These are phyloP conservation scores for Trichomonas tenax DNA, from an alignment of 208 protist species.

Conservation along the genomic window DNA sequence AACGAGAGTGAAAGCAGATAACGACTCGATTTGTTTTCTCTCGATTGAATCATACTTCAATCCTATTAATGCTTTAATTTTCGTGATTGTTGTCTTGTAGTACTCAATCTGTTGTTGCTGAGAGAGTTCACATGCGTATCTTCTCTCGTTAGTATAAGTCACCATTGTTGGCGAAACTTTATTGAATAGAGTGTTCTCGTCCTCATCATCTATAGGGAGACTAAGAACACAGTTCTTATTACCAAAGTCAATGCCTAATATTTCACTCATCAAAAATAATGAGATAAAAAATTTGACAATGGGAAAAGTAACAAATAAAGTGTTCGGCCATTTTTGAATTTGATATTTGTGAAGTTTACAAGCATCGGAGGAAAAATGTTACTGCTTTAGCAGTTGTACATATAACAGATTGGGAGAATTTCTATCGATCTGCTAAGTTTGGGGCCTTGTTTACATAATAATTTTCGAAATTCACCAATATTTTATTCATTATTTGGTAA, in stretches of 20 bases:
- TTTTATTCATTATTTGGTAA: too few relatives aligned
- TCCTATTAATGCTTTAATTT: conserved; percentile 30
- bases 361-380: too few relatives aligned
- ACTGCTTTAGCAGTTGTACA: too few relatives aligned
- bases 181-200: conserved; percentile 27
- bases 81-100: conserved; percentile 19
- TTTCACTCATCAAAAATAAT: neutral
- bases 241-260: conserved; percentile 34
- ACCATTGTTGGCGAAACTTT: conserved; percentile 27
- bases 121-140: conserved; percentile 22
- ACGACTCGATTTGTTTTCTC: neutral
- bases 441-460: too few relatives aligned
- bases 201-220: neutral
- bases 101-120: conserved; percentile 21
- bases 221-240: conserved; percentile 32
- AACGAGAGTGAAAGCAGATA: neutral
- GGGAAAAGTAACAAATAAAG: too few relatives aligned
- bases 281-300: neutral
- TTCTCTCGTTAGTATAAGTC: conserved; percentile 22
- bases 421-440: too few relatives aligned
- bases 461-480: too few relatives aligned
- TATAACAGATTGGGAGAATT: too few relatives aligned
- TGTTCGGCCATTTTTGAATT: too few relatives aligned
- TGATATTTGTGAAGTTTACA: too few relatives aligned
- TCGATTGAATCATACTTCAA: neutral